These are phyloP conservation scores for Ogataea hybrid DNA, from an alignment of 1,139 yeast species.

Conservation along the genomic window DNA sequence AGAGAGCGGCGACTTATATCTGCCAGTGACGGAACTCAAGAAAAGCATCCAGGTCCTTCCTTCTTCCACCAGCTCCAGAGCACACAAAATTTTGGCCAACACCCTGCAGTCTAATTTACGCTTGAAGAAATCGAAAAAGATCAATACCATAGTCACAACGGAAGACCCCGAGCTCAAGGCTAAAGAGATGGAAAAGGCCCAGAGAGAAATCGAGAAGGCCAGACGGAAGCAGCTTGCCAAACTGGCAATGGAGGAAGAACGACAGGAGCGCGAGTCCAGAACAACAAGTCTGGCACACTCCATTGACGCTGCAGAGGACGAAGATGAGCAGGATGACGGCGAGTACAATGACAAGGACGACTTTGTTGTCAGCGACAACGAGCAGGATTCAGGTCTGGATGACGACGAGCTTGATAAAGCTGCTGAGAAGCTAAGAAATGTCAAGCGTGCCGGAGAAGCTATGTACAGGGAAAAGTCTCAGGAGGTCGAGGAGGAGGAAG, in stretches of 20 bases:
- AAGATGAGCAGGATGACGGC: conserved; percentile 46
- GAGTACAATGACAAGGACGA: conserved; percentile 53
- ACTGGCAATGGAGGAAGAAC: conserved; percentile 53
- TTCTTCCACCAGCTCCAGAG: conserved; percentile 77
- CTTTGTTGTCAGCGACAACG: conserved; percentile 44
- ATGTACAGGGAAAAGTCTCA: conserved; percentile 31
- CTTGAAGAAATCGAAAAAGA: conserved; percentile 47
- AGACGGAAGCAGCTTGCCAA: conserved; percentile 64
- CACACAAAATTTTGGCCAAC: conserved; percentile 77
- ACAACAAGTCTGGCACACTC: conserved; percentile 6
- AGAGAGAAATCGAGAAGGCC: conserved; percentile 65
- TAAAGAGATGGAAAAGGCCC: conserved; percentile 77
- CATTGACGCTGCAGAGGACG: conserved; percentile 35
- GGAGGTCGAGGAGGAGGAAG: conserved; percentile 34
- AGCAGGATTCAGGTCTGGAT: conserved; percentile 43
- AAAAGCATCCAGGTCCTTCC: conserved; percentile 78
- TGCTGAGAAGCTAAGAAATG: conserved; percentile 35
- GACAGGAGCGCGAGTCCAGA: conserved; percentile 37
- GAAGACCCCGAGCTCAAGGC: conserved; percentile 88
- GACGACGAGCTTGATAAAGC: conserved; percentile 43
- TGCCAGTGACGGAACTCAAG: conserved; percentile 46
- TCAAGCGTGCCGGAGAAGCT: conserved; percentile 35
- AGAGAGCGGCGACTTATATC: conserved; percentile 70
- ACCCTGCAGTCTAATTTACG: conserved; percentile 71
- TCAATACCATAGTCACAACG: conserved; percentile 71